Base-by-base conservation (phyloP, 257 asterid genomes). In the Solanum commersonii region DNA sequence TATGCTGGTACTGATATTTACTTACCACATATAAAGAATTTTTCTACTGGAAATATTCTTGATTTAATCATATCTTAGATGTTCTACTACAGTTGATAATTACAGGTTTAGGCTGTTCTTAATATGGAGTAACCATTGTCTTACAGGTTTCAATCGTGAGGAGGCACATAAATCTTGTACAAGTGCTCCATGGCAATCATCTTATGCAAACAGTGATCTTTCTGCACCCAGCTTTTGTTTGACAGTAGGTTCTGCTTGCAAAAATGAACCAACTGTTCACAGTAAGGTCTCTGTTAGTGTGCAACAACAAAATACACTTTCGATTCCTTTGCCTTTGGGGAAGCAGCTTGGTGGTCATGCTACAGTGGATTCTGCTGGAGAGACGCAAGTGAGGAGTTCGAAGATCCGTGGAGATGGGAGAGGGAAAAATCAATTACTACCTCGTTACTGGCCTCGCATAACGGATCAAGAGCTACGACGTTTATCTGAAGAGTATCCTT, bases 401-500 rank as follows among this genome's bases (percentile, higher is more conserved):
- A 94, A 90, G 91, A 87, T 87, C 84, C 94, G 89, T 83, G 92
- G 90, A 88, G 96, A 93, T 89, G 91, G 93, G 67, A 90, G 94
- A 70, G 95, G 94, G 88, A 89, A 91, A 87, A 91, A 89, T 88
- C 96, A 91, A 86, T 90, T 95, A 89, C 95, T 94, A 88, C 93
- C 96, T 88, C 94, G 96, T 35, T 93, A 95, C 89, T 94, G 92
- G 89, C 97, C 98, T 68, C 94, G 91, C 86, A 91, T 93, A 89
- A 92, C 94, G 77, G 91, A 93, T 70, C 91, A 93, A 86, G 96
- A 94, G 92, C 95, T 95, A 70, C 97, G 89, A 87, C 93, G 91
- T 92, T 91, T 93, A 87, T 93, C 96, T 85, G 92, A 89, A 93
- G 89, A 91, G 99, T 96, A 96, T 96, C 98, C 98, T 90, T 35